Percentiles rank a stretch among this genome's conserved stretches.
phyloP scores from a whole-genome alignment of 1,284 basidiomycete species.

The Ustilago trichophora region DNA sequence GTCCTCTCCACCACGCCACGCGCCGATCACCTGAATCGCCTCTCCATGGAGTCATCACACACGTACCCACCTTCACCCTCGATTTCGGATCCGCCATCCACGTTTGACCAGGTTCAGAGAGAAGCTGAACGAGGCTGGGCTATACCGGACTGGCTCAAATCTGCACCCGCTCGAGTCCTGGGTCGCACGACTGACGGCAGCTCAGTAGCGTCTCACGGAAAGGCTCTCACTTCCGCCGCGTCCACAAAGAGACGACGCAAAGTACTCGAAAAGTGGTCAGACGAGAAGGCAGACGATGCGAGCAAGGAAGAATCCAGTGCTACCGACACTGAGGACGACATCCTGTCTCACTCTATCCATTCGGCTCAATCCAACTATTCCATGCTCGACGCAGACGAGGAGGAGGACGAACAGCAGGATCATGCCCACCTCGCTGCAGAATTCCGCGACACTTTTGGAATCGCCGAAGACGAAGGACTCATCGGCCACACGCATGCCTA shows the following conservation, averaged over 20 bases:
- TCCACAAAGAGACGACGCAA: constrained; percentile 13
- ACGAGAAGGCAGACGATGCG: constrained; percentile 14
- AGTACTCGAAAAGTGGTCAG: constrained; percentile 41
- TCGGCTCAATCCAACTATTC: constrained; percentile 41
- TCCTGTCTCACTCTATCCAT: constrained; percentile 24
- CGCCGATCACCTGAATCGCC: constrained; percentile 25
- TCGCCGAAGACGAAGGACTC: constrained; percentile 44
- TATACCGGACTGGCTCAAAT: constrained; percentile 42
- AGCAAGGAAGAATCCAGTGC: constrained; percentile 22
- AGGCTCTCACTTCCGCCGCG: not conserved
- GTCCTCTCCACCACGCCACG: constrained; percentile 33
- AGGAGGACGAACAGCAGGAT: constrained; percentile 7
- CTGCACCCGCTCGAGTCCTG: constrained; percentile 30
- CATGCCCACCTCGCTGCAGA: constrained; percentile 16
- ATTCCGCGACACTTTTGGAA: constrained; percentile 45
- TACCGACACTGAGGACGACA: constrained; percentile 32
- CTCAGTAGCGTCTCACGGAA: not conserved
- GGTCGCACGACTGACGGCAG: constrained; percentile 13
- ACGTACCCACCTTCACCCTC: constrained; percentile 48
- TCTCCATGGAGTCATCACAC: constrained; percentile 33
- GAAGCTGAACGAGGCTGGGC: constrained; percentile 49
- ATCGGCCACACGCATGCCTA: constrained; percentile 44
- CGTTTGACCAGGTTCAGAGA: constrained; percentile 35
- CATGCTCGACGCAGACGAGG: constrained; percentile 33
- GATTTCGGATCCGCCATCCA: constrained; percentile 17